Evolutionary conservation across 2,329 filamentous ascomycete species (phyloP).

Genomic region (Aureobasidium sp.): DNA sequence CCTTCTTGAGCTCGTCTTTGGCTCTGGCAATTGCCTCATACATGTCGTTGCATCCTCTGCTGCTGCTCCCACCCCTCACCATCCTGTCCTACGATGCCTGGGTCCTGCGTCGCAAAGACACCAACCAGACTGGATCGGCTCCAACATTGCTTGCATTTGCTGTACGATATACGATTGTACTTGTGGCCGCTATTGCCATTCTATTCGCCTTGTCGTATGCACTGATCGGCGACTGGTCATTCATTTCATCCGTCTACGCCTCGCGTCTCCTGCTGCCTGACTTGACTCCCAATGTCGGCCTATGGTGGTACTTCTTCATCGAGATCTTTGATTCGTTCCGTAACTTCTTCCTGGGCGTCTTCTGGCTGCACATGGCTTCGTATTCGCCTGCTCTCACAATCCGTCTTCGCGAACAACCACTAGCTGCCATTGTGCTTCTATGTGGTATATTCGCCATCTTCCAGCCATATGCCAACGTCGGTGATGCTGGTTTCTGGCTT

Average conservation of each 20-base stretch:
- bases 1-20: slow-evolving; percentile 67
- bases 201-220: slow-evolving; percentile 67
- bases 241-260: slow-evolving; percentile 82
- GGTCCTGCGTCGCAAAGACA: slow-evolving; percentile 15
- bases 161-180: slow-evolving; percentile 48
- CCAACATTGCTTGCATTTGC: slow-evolving; percentile 22
- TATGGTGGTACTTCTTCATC: slow-evolving; percentile 99
- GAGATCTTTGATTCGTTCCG: slow-evolving; percentile 99
- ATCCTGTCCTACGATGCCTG: slow-evolving; percentile 67
- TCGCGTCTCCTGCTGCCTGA: slow-evolving; percentile 87
- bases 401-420: slow-evolving; percentile 73
- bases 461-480: slow-evolving; percentile 92
- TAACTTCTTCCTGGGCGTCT: slow-evolving; percentile 93
- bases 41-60: slow-evolving; percentile 81
- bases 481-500: slow-evolving; percentile 81
- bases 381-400: slow-evolving; percentile 85
- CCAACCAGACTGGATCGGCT: background rate
- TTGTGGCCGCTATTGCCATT: slow-evolving; percentile 49
- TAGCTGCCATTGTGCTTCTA: slow-evolving; percentile 78
- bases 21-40: slow-evolving; percentile 83
- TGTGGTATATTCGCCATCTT: slow-evolving; percentile 90
- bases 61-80: slow-evolving; percentile 75
- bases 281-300: slow-evolving; percentile 85
- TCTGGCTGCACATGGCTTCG: slow-evolving; percentile 88
- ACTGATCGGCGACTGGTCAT: slow-evolving; percentile 78